These are phyloP conservation scores for Tylopilus intermedius DNA, from an alignment of 768 basidiomycete species.

Conservation along the genomic window DNA sequence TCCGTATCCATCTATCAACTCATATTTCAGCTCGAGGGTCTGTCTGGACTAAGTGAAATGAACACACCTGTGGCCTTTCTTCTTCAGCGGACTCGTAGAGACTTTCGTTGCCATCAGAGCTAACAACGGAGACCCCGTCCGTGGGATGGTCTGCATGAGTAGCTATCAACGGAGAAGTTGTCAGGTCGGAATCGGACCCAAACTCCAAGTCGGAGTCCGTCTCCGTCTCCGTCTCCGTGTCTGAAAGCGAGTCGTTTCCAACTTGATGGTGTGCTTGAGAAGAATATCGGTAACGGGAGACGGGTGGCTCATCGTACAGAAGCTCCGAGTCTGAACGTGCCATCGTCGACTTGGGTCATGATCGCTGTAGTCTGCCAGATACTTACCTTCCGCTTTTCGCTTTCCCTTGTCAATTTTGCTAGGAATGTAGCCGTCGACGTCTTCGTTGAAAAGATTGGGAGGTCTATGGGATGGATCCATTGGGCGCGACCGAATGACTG, in stretches of 20 bases:
- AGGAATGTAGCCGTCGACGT: not conserved
- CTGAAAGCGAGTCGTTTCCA: not conserved
- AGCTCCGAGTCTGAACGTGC: slow-evolving; percentile 4
- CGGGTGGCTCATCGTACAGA: not conserved
- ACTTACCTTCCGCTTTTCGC: slow-evolving; percentile 15
- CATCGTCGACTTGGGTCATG: not conserved
- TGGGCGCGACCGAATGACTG: not conserved
- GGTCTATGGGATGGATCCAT: slow-evolving; percentile 13
- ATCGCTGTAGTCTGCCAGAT: not conserved
- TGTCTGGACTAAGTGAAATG: not conserved
- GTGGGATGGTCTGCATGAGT: not conserved
- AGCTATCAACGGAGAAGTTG: slow-evolving; percentile 1
- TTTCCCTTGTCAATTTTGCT: slow-evolving; percentile 16
- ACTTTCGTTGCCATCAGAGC: slow-evolving; percentile 12
- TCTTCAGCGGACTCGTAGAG: slow-evolving; percentile 12
- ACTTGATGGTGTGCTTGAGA: not conserved
- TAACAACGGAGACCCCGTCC: not conserved
- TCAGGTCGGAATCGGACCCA: slow-evolving; percentile 1
- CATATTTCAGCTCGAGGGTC: not conserved
- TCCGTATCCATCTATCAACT: slow-evolving; percentile 22
- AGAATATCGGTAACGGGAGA: not conserved
- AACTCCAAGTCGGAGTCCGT: not conserved
- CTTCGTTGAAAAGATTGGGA: slow-evolving; percentile 8
- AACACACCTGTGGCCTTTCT: slow-evolving; percentile 13
- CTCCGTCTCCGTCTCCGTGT: slow-evolving; percentile 10